phyloP scores from a whole-genome alignment of 768 basidiomycete species.

The Lactifluus subvellereus region DNA sequence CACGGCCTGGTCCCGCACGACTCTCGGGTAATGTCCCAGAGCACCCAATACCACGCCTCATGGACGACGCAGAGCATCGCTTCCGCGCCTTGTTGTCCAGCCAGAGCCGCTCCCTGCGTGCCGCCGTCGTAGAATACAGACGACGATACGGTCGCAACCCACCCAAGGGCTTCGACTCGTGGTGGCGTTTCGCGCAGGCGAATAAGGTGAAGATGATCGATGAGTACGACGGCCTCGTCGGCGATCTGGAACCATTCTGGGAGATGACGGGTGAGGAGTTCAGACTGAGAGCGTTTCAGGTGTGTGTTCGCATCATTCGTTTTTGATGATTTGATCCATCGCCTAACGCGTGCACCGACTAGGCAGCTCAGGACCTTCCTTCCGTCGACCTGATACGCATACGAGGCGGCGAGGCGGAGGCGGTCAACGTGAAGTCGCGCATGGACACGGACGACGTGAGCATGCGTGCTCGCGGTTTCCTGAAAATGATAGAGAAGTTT shows the following conservation, averaged over 20 bases:
- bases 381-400: constrained; percentile 87
- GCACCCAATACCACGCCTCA: constrained; percentile 83
- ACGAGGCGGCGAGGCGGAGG: constrained; percentile 51
- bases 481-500: constrained; percentile 68
- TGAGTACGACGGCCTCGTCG: constrained; percentile 78
- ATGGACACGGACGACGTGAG: constrained; percentile 64
- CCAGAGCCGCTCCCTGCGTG: constrained; percentile 75
- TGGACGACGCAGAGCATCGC: constrained; percentile 74
- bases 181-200: constrained; percentile 77
- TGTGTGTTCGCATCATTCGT: constrained; percentile 29
- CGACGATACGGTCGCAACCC: constrained; percentile 72
- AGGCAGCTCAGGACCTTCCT: constrained; percentile 68
- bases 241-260: constrained; percentile 86
- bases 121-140: constrained; percentile 79
- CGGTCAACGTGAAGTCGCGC: constrained; percentile 51
- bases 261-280: constrained; percentile 65
- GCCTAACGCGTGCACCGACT: neutral
- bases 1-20: constrained; percentile 23
- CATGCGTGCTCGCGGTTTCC: constrained; percentile 73
- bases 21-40: constrained; percentile 28
- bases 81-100: constrained; percentile 59
- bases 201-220: constrained; percentile 77
- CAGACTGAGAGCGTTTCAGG: constrained; percentile 54
- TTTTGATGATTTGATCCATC: neutral
- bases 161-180: constrained; percentile 85